phyloP scores from a whole-genome alignment of 805 yeast species.

The Zygosaccharomyces bisporus region DNA sequence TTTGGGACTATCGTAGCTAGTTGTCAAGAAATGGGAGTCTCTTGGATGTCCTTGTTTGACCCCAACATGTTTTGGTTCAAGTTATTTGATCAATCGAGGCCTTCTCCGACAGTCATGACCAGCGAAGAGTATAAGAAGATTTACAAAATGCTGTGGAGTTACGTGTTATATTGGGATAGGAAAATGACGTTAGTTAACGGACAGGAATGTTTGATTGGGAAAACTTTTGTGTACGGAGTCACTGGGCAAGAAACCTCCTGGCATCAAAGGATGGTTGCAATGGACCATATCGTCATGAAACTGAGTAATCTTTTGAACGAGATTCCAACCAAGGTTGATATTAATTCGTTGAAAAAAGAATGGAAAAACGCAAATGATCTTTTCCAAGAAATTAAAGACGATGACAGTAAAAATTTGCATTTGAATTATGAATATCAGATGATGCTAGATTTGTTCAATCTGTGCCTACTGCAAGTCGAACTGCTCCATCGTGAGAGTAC shows the following conservation, averaged over 20 bases:
- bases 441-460: slow-evolving; percentile 21
- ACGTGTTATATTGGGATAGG: slow-evolving; percentile 32
- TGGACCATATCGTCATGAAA: slow-evolving; percentile 20
- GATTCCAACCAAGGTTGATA: slow-evolving; percentile 21
- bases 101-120: slow-evolving; percentile 16
- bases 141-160: slow-evolving; percentile 27
- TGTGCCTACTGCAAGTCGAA: slow-evolving; percentile 23
- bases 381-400: slow-evolving; percentile 11
- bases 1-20: slow-evolving; percentile 31
- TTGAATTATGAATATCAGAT: slow-evolving; percentile 25
- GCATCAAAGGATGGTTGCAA: slow-evolving; percentile 19
- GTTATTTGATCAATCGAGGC: slow-evolving; percentile 22
- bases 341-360: slow-evolving; percentile 13
- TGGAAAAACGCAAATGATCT: slow-evolving; percentile 10
- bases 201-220: slow-evolving; percentile 28
- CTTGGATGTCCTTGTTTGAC: slow-evolving; percentile 25
- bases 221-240: slow-evolving; percentile 18
- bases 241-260: slow-evolving; percentile 15
- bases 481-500: slow-evolving; percentile 25
- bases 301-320: slow-evolving; percentile 25
- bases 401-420: slow-evolving; percentile 3
- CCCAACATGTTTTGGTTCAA: slow-evolving; percentile 20
- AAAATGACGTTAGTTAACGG: slow-evolving; percentile 31
- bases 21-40: slow-evolving; percentile 31
- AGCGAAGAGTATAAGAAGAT: slow-evolving; percentile 17